These are phyloP conservation scores for Physcomitrium patens DNA, from an alignment of 225 moss, liverwort and hornwort genomes.

Conservation along the genomic window DNA sequence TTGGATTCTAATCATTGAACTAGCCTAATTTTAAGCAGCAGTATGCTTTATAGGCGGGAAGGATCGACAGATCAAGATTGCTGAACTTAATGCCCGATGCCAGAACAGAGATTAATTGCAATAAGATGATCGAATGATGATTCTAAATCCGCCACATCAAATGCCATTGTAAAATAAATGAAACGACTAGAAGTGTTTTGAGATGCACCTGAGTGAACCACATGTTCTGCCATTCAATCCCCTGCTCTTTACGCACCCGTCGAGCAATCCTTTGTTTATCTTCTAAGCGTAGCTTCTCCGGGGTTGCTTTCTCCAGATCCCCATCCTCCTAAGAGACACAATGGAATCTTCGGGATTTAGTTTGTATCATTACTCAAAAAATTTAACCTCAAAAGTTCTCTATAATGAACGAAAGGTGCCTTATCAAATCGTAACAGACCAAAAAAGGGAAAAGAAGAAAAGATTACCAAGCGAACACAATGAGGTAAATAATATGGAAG, in stretches of 20 bases:
- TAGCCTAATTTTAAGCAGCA: neutral
- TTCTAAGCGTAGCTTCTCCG: constrained; percentile 95
- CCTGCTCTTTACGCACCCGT: constrained; percentile 72
- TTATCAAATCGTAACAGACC: too few relatives aligned
- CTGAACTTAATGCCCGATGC: neutral
- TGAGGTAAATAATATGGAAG: neutral
- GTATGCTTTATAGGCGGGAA: neutral
- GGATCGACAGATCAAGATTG: neutral
- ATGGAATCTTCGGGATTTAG: neutral
- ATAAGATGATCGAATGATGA: neutral
- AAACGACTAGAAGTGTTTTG: neutral
- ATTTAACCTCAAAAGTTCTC: too few relatives aligned
- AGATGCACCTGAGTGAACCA: constrained; percentile 79
- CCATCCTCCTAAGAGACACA: constrained; percentile 78
- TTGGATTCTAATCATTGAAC: constrained; percentile 11
- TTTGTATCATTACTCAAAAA: too few relatives aligned
- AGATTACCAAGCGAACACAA: constrained; percentile 1
- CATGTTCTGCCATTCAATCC: constrained; percentile 72
- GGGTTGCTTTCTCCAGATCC: constrained; percentile 96
- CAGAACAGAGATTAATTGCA: neutral
- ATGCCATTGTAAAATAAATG: neutral
- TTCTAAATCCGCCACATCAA: neutral
- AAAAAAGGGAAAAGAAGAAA: neutral
- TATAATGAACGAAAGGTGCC: too few relatives aligned
- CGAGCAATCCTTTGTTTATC: constrained; percentile 92